Conservation (phyloP, 2,329 filamentous ascomycete genomes). For the Diaporthe australafricana region DNA sequence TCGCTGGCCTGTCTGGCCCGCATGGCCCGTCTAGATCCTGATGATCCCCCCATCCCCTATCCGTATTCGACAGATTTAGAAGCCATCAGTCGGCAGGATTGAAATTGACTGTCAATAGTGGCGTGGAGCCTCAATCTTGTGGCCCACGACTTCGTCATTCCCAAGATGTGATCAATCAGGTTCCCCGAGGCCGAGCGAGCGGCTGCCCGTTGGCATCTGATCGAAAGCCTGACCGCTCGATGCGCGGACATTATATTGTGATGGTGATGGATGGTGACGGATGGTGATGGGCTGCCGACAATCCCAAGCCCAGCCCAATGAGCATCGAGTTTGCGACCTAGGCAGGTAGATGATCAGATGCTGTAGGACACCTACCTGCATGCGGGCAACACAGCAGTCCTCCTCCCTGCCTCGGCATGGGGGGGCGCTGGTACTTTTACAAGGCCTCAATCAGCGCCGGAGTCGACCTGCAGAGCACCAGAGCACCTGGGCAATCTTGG, state of each 20-base stretch:
- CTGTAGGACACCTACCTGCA: slow-evolving; percentile 13
- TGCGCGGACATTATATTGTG: slow-evolving; percentile 16
- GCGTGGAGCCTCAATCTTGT: slow-evolving; percentile 29
- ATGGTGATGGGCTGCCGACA: slow-evolving; percentile 14
- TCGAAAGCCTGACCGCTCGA: slow-evolving; percentile 23
- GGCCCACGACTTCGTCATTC: slow-evolving; percentile 23
- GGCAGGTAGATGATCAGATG: slow-evolving; percentile 10
- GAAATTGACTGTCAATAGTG: slow-evolving; percentile 30
- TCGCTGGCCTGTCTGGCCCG: slow-evolving; percentile 10
- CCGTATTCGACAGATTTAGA: slow-evolving; percentile 16
- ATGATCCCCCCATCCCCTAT: slow-evolving; percentile 12
- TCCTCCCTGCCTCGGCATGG: slow-evolving; percentile 14
- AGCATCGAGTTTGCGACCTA: slow-evolving; percentile 1
- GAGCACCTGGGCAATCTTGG: neutral
- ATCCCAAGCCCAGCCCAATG: slow-evolving; percentile 18
- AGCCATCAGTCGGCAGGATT: slow-evolving; percentile 18
- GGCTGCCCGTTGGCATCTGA: slow-evolving; percentile 18
- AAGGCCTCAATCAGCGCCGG: slow-evolving; percentile 9
- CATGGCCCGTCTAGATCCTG: slow-evolving; percentile 14
- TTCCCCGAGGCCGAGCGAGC: slow-evolving; percentile 22
- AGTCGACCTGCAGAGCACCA: neutral
- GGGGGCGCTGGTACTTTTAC: slow-evolving; percentile 3
- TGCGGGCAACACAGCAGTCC: slow-evolving; percentile 13
- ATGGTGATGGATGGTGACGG: slow-evolving; percentile 13
- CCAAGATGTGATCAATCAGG: slow-evolving; percentile 27